A percentile compares a stretch with the other conserved stretches of the same genome.
These are phyloP conservation scores for Pyrenopolyporus hunteri DNA, from an alignment of 495 filamentous ascomycete species.

Conservation along the genomic window DNA sequence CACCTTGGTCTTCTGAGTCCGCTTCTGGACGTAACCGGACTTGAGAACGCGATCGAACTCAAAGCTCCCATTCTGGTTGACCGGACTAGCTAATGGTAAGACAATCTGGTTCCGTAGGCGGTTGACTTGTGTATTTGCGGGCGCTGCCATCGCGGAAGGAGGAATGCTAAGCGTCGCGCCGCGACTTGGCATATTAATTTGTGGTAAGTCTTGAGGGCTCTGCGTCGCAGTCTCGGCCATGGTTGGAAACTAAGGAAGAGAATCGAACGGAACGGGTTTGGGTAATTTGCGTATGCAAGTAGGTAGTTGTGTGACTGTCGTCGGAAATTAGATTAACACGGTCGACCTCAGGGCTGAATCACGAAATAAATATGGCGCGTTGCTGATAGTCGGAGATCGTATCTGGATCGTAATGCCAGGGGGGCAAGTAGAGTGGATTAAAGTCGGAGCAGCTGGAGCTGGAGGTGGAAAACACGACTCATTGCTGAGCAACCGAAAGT, in stretches of 20 bases:
- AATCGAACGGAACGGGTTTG: constrained; percentile 8
- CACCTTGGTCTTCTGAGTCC: constrained; percentile 94
- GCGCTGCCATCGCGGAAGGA: constrained; percentile 29
- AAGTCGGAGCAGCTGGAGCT: constrained; percentile 10
- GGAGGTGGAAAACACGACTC: constrained; percentile 17
- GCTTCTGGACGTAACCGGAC: constrained; percentile 80
- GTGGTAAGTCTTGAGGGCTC: constrained; percentile 21
- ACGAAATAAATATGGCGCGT: constrained; percentile 18
- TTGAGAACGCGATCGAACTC: constrained; percentile 93
- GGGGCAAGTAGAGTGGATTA: constrained; percentile 31
- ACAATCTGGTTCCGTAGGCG: constrained; percentile 66
- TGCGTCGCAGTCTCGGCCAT: constrained; percentile 39
- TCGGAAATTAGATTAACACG: constrained; percentile 28
- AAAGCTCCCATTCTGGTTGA: constrained; percentile 95
- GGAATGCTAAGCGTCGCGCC: constrained; percentile 33
- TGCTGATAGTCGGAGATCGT: constrained; percentile 23
- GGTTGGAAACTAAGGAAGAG: too few relatives aligned
- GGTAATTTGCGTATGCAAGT: background rate
- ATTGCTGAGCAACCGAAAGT: constrained; percentile 11
- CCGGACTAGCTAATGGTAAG: constrained; percentile 57
- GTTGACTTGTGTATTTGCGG: constrained; percentile 30
- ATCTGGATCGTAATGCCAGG: constrained; percentile 25
- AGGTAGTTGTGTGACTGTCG: background rate
- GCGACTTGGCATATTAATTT: constrained; percentile 22
- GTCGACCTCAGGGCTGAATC: constrained; percentile 12